Evolutionary conservation across 169 alveolate species (phyloP), one percentile per base, ranked within the genome.

Genomic region (Theileria annulata): DNA sequence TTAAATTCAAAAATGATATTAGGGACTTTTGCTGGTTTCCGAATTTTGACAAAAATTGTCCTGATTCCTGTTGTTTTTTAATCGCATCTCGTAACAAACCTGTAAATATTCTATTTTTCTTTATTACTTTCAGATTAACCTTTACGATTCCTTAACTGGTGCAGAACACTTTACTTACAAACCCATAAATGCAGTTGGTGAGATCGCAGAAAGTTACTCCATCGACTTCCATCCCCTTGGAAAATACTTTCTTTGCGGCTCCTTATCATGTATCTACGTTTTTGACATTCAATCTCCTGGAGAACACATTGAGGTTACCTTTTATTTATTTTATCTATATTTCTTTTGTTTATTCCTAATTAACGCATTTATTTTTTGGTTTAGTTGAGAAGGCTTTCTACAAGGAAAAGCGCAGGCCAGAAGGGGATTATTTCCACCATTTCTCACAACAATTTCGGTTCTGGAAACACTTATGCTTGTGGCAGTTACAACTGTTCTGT

Each of bases 201-300:
- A 84, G 31, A 8, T 84, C 30, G 87, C 77, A 3, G 87, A 84
- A 51, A 31, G 35, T 13, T 84, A 84, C 37, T 77, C 87, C 21
- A 33, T 84, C 17, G 75, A 71, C 30, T 84, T 84, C 59, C 90
- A 84, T 27, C 90, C 86, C n/a, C 75, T 78, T 48, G 90, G 90
- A 0, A 82, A 82, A 62, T 82, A 82, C 35, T 71, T 82, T 35
- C 28, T 82, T 51, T 59, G 73, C 1, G 89, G 89, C 3, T 47
- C 80, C 59, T 62, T 37, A 23, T 68, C 76, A 9, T 3, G 79
- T 28, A 17, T 82, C 15, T 71, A 82, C 76, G 75, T 82, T 27
- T 82, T 82, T 35, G 89, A 82, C 86, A 71, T 82, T n/a, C 81
- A 82, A 42, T 23, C 68, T 25, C 89, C 89, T 23, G 89, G 89